Conservation (phyloP, 306 rosid genomes). For the Lablab purpureus region DNA sequence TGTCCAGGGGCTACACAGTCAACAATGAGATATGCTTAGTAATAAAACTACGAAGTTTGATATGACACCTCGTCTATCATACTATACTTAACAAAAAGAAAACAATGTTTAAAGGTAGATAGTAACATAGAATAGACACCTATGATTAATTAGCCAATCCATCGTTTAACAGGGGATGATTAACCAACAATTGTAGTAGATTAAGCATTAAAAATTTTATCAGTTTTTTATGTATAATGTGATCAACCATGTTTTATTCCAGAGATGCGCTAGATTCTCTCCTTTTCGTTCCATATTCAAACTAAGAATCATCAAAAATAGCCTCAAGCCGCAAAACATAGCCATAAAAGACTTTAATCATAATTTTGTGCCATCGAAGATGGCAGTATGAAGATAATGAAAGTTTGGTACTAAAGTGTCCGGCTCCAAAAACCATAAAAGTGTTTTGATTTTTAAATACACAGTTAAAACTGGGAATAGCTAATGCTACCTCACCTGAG, state of each 20-base stretch:
- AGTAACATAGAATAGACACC: slow-evolving; percentile 22
- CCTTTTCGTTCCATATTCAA: slow-evolving; percentile 14
- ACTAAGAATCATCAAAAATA: slow-evolving; percentile 23
- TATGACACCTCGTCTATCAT: slow-evolving; percentile 27
- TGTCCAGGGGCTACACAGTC: slow-evolving; percentile 89
- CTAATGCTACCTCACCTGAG: slow-evolving; percentile 76
- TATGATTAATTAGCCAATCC: slow-evolving; percentile 5
- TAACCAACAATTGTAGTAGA: not conserved
- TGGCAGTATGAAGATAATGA: slow-evolving; percentile 8
- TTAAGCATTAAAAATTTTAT: slow-evolving; percentile 5
- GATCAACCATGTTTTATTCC: not conserved
- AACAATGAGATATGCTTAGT: slow-evolving; percentile 49
- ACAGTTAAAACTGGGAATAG: slow-evolving; percentile 4
- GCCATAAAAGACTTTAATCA: slow-evolving; percentile 2
- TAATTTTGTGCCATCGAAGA: not conserved
- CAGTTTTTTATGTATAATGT: not conserved
- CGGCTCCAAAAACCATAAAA: slow-evolving; percentile 13
- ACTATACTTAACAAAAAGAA: slow-evolving; percentile 33
- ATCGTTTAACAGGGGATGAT: slow-evolving; percentile 27
- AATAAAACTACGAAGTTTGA: slow-evolving; percentile 48
- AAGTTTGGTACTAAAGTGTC: not conserved
- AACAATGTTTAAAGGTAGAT: not conserved
- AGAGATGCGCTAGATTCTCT: slow-evolving; percentile 15
- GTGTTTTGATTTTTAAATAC: not conserved
- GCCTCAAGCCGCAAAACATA: slow-evolving; percentile 8